A percentile compares a stretch with the other conserved stretches of the same genome.
phyloP scores from a whole-genome alignment of 2,329 filamentous ascomycete genomes.

The Ilyonectria robusta region DNA sequence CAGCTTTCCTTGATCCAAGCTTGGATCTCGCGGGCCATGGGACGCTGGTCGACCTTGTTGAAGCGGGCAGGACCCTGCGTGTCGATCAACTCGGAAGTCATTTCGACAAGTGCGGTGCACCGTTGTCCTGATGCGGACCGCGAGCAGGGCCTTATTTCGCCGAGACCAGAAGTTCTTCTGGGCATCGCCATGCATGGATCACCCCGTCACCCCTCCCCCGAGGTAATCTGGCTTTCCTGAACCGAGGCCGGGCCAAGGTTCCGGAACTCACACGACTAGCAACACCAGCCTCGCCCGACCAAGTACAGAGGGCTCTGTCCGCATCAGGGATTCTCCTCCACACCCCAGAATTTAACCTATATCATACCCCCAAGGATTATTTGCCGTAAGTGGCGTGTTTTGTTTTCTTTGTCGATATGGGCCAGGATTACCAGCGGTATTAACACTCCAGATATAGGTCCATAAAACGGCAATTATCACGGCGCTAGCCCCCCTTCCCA shows the following conservation, averaged over 20 bases:
- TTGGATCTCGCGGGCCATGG: conserved; percentile 57
- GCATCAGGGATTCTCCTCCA: conserved; percentile 21
- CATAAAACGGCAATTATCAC: conserved; percentile 47
- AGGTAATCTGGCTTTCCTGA: conserved; percentile 9
- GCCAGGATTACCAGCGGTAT: conserved; percentile 35
- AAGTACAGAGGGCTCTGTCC: conserved; percentile 15
- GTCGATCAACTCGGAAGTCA: conserved; percentile 52
- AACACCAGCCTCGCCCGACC: conserved; percentile 2
- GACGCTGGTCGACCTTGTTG: conserved; percentile 60
- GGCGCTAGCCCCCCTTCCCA: conserved; percentile 38
- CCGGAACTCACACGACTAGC: conserved; percentile 16
- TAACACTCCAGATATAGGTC: conserved; percentile 46
- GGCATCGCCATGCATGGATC: conserved; percentile 27
- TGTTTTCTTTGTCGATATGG: conserved; percentile 30
- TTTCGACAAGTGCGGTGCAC: conserved; percentile 40
- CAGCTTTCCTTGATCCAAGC: conserved; percentile 53
- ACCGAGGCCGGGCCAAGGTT: conserved; percentile 13
- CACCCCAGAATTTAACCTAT: conserved; percentile 35
- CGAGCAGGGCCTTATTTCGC: conserved; percentile 32
- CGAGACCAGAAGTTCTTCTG: conserved; percentile 35
- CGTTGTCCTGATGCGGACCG: conserved; percentile 31
- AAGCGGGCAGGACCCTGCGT: conserved; percentile 51
- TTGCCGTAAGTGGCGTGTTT: conserved; percentile 31
- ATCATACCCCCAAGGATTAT: conserved; percentile 17
- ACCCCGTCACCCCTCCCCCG: conserved; percentile 1